phyloP scores from a whole-genome alignment of 768 basidiomycete genomes.

The Serendipita indica region DNA sequence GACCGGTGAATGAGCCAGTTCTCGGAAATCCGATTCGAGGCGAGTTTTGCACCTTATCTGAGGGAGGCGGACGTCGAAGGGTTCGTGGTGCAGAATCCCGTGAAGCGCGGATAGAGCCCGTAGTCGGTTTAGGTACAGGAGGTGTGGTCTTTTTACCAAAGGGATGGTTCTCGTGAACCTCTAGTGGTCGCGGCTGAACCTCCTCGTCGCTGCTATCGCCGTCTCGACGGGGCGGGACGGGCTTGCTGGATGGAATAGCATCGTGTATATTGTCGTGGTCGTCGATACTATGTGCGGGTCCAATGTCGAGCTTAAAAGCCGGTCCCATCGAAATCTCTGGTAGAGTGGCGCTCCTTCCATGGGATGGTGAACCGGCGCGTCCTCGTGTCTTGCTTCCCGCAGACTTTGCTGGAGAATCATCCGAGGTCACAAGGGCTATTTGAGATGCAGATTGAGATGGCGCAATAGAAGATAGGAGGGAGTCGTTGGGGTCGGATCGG shows the following conservation, averaged over 20 bases:
- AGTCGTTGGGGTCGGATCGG: constrained; percentile 25
- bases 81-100: constrained; percentile 6
- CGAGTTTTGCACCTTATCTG: background rate
- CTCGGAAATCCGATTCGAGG: background rate
- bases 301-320: constrained; percentile 24
- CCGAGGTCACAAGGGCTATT: constrained; percentile 19
- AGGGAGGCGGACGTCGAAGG: background rate
- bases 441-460: constrained; percentile 72
- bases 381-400: no score
- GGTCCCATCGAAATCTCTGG: background rate
- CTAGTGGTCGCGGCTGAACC: background rate
- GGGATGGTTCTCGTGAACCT: constrained; percentile 8
- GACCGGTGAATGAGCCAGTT: background rate
- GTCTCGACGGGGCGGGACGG: background rate
- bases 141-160: background rate
- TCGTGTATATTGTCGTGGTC: constrained; percentile 18
- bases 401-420: constrained; percentile 1
- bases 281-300: constrained; percentile 39
- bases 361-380: no score
- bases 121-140: background rate
- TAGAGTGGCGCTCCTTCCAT: background rate
- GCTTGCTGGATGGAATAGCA: background rate
- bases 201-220: background rate
- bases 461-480: constrained; percentile 42
- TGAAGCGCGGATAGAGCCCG: constrained; percentile 13